phyloP scores from a whole-genome alignment of 257 asterid species.

The Solanum commersonii region DNA sequence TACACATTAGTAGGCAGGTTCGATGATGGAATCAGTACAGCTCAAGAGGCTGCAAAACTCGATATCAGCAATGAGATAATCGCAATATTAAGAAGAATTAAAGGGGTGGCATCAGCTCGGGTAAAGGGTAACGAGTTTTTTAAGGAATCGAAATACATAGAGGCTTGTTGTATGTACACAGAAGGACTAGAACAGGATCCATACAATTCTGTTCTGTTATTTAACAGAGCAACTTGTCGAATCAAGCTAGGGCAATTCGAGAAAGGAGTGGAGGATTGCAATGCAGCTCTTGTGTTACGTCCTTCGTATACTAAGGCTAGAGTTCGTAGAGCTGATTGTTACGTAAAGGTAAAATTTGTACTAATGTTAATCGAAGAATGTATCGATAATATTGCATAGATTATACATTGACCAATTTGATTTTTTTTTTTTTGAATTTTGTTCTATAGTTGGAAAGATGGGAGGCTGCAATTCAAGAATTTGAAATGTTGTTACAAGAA shows the following conservation, averaged over 20 bases:
- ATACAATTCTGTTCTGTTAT: constrained; percentile 39
- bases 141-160: constrained; percentile 28
- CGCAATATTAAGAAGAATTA: constrained; percentile 13
- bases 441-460: constrained; percentile 43
- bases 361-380: background rate
- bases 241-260: constrained; percentile 39
- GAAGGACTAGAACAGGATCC: constrained; percentile 44
- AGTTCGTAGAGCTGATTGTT: constrained; percentile 43
- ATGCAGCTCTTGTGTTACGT: constrained; percentile 30
- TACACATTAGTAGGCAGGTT: constrained; percentile 35
- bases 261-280: constrained; percentile 60
- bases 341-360: constrained; percentile 25
- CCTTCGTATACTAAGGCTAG: constrained; percentile 56
- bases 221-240: constrained; percentile 57
- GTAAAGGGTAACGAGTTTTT: constrained; percentile 37
- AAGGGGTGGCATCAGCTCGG: constrained; percentile 25
- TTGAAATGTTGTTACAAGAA: constrained; percentile 45
- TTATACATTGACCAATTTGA: background rate
- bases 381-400: background rate
- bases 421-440: background rate
- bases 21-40: constrained; percentile 42
- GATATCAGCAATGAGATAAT: constrained; percentile 22
- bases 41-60: constrained; percentile 29
- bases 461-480: constrained; percentile 59
- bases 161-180: constrained; percentile 36